Evolutionary conservation across 768 basidiomycete species (phyloP), one percentile per base, ranked within the genome.

Genomic region (Amanita brunnescens): DNA sequence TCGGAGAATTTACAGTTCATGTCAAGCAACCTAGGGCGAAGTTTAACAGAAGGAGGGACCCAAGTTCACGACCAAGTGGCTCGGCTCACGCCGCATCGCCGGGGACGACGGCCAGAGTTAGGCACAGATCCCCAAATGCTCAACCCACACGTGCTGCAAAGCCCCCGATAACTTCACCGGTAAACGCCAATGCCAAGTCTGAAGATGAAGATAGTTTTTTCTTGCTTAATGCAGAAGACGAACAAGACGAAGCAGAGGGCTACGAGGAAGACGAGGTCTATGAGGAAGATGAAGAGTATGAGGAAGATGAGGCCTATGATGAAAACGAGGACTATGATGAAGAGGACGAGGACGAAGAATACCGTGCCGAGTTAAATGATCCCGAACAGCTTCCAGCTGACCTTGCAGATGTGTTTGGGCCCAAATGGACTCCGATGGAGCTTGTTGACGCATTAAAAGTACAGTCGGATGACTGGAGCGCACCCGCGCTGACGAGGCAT

Each of bases 351-450:
- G 61, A 62, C 29, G 52, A 57, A 12, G 54, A 57, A 40, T 51
- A 37, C n/a, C 23, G 42, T 14, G 61, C 67, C 2, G 60, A 62
- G 37, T 55, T 67, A 30, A 54, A 53, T 14, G 53, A 55, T 23
- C 62, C 64, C 3, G 61, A 65, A 39, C 24, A 42, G 13, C 47
- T 58, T 32, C 56, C 63, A 10, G 54, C 55, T 35, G 55, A 63
- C 24, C 59, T 69, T 30, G 57, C 60, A 6, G 57, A 56, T 14
- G 13, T 64, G 2, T 64, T 70, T 45, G 51, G 54, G 23, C 29
- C 21, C 18, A 47, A 46, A 16, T 47, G 42, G 29, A 32, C 39
- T 24, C 29, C n/a, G 26, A 50, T 23, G 13, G 42, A 41, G 24
- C 43, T 54, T 16, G 45, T 42, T 32, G 39, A 57, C 39, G 53